Conservation (phyloP, 1,284 basidiomycete genomes). For the Cerioporus squamosus region DNA sequence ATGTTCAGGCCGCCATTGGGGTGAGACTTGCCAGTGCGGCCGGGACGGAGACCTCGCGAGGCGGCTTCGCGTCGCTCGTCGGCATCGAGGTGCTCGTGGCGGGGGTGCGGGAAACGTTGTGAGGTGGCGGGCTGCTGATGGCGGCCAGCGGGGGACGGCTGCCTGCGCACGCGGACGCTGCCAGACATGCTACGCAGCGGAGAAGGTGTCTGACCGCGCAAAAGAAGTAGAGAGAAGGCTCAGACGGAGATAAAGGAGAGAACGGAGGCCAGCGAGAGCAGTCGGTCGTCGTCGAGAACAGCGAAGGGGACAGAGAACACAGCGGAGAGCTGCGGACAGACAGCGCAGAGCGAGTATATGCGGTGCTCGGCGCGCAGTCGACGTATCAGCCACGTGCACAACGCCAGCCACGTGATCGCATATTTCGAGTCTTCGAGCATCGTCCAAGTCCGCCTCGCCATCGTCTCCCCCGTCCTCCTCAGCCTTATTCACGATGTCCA, state of each 20-base stretch:
- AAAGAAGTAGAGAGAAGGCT: not conserved
- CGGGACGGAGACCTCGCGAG: conserved; percentile 64
- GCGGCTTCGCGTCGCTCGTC: conserved; percentile 73
- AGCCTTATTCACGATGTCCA: conserved; percentile 38
- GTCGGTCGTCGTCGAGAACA: conserved; percentile 5
- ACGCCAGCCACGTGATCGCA: conserved; percentile 15
- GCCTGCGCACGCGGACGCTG: conserved; percentile 58
- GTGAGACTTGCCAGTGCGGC: conserved; percentile 45
- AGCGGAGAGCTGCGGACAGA: not conserved
- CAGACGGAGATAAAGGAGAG: conserved; percentile 8
- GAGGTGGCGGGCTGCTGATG: conserved; percentile 40
- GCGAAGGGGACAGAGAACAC: conserved; percentile 5
- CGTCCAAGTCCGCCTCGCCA: conserved; percentile 2
- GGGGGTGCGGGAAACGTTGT: conserved; percentile 63
- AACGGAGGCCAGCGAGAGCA: conserved; percentile 7
- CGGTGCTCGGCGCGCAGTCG: conserved; percentile 12
- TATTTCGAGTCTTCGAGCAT: conserved; percentile 7
- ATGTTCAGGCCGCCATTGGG: conserved; percentile 69
- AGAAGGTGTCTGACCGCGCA: not conserved
- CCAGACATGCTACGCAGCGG: conserved; percentile 32
- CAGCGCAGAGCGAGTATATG: conserved; percentile 1
- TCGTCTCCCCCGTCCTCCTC: not conserved
- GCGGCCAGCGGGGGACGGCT: conserved; percentile 65
- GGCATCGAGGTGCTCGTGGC: conserved; percentile 69
- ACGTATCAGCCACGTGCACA: not conserved